Conservation (phyloP, 306 rosid genomes). For the Ormosia semicastrata region DNA sequence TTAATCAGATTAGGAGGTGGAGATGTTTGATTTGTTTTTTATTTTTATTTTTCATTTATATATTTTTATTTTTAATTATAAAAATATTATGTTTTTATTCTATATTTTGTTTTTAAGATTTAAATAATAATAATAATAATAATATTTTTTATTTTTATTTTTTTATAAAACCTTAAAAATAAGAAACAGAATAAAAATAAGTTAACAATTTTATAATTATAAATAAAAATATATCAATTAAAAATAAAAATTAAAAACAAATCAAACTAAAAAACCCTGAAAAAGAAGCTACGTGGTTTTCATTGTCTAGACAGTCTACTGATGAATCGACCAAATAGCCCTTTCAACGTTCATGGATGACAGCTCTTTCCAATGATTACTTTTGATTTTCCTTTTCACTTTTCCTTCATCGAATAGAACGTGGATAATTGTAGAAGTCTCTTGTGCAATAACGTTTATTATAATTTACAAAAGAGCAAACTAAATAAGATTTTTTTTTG, state of each 20-base stretch:
- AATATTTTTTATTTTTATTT: too few relatives aligned
- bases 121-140: too few relatives aligned
- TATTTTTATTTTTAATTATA: too few relatives aligned
- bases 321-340: background rate
- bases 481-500: background rate
- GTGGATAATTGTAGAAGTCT: background rate
- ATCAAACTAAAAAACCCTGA: too few relatives aligned
- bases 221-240: background rate
- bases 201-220: too few relatives aligned
- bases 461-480: background rate
- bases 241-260: background rate
- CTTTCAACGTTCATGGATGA: constrained; percentile 36
- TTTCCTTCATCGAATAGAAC: background rate
- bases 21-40: too few relatives aligned
- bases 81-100: too few relatives aligned
- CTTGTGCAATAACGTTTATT: background rate
- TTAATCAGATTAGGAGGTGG: too few relatives aligned
- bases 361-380: constrained; percentile 40
- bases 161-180: too few relatives aligned
- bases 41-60: too few relatives aligned
- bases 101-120: too few relatives aligned
- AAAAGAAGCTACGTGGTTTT: background rate
- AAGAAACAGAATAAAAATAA: too few relatives aligned
- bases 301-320: constrained; percentile 11
- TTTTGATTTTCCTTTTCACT: background rate